phyloP scores from a whole-genome alignment of 2,329 filamentous ascomycete genomes.

The Apiospora malaysiana region DNA sequence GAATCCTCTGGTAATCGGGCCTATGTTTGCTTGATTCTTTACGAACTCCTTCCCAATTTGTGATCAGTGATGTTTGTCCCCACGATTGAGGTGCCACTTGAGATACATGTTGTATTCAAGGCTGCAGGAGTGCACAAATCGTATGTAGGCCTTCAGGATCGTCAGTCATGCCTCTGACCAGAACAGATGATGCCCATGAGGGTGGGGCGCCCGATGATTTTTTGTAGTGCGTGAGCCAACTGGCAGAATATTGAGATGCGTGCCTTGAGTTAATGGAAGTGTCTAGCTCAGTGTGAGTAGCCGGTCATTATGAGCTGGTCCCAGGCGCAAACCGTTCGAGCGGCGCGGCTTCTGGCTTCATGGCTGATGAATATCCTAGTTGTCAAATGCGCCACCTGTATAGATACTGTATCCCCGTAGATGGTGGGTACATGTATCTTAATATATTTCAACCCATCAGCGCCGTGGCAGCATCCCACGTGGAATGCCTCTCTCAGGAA shows the following conservation, averaged over 20 bases:
- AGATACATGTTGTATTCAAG: constrained; percentile 3
- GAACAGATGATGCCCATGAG: neutral
- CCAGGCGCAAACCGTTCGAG: neutral
- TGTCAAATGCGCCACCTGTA: neutral
- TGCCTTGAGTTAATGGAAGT: neutral
- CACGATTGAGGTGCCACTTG: constrained; percentile 13
- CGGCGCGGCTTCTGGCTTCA: neutral
- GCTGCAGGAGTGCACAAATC: neutral
- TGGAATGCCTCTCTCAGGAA: neutral
- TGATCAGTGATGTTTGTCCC: constrained; percentile 15
- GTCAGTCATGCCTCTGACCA: neutral
- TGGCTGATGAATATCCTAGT: neutral
- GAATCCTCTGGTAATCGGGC: neutral
- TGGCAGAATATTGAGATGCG: neutral
- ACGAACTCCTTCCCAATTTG: neutral
- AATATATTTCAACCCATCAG: neutral
- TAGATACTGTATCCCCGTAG: neutral
- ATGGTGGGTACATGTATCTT: neutral
- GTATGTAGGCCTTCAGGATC: neutral
- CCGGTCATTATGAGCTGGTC: neutral
- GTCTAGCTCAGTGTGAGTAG: neutral
- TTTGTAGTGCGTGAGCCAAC: neutral
- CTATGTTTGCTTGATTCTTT: constrained; percentile 17
- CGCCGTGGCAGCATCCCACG: neutral
- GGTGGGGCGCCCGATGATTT: neutral